phyloP scores from a whole-genome alignment of 768 basidiomycete species.

The Postia placenta region DNA sequence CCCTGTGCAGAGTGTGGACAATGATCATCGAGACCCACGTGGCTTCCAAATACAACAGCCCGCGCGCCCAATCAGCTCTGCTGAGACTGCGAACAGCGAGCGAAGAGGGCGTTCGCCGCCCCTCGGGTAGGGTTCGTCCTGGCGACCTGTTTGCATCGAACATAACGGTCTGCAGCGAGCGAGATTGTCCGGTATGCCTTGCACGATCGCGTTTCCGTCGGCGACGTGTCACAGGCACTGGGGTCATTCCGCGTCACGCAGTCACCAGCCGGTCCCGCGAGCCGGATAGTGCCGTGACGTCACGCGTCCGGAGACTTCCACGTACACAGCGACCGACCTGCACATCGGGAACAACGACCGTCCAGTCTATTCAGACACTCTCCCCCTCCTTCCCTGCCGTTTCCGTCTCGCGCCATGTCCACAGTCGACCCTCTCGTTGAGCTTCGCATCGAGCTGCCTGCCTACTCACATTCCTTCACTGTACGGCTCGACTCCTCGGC shows the following conservation, averaged over 20 bases:
- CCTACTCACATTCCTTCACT: slow-evolving; percentile 61
- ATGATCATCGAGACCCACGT: not conserved
- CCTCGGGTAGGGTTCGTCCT: too few relatives aligned
- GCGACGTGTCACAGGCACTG: too few relatives aligned
- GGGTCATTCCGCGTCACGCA: not conserved
- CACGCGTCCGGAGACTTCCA: not conserved
- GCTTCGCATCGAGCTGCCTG: slow-evolving; percentile 70
- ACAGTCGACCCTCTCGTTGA: slow-evolving; percentile 21
- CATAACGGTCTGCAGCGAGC: too few relatives aligned
- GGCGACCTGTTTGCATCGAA: too few relatives aligned
- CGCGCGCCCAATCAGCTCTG: not conserved
- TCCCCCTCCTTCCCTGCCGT: not conserved
- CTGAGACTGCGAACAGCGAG: not conserved
- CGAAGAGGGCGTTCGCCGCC: not conserved
- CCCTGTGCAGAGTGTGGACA: not conserved
- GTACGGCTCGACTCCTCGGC: slow-evolving; percentile 41
- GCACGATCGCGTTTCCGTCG: too few relatives aligned
- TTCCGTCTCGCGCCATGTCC: not conserved
- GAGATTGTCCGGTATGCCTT: too few relatives aligned
- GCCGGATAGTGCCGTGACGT: not conserved
- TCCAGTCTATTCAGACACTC: not conserved
- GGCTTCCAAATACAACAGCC: not conserved
- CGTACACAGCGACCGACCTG: not conserved
- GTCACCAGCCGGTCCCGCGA: not conserved
- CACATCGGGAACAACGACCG: not conserved